Conservation (phyloP, 331 rosid genomes). For the Rosa hybrid region DNA sequence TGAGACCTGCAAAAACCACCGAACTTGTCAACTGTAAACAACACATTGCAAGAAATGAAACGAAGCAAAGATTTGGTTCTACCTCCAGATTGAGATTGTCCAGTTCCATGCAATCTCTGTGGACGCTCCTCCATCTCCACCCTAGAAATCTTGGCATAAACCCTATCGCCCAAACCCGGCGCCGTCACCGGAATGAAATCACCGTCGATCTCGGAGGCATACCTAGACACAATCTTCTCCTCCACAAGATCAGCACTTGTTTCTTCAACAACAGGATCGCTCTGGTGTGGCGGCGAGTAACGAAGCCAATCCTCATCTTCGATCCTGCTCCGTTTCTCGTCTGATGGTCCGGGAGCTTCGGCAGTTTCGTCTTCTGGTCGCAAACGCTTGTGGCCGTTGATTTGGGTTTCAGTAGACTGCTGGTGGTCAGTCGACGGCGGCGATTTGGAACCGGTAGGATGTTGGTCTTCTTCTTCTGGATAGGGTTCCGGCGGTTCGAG, state of each 20-base stretch:
- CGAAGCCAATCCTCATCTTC: conserved; percentile 65
- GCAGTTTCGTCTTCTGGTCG: conserved; percentile 28
- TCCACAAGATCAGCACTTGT: conserved; percentile 19
- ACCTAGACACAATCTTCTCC: conserved; percentile 70
- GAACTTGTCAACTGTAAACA: neutral
- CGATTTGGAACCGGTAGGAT: conserved; percentile 22
- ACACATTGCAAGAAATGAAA: neutral
- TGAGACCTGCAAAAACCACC: conserved; percentile 54
- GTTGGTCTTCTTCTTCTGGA: conserved; percentile 26
- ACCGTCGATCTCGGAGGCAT: conserved; percentile 78
- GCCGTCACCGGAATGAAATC: conserved; percentile 87
- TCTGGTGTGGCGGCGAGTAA: conserved; percentile 55
- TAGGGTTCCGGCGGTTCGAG: conserved; percentile 43
- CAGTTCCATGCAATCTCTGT: conserved; percentile 38
- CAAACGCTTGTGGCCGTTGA: conserved; percentile 54
- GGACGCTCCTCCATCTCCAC: conserved; percentile 42
- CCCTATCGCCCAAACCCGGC: conserved; percentile 71
- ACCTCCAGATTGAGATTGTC: conserved; percentile 55
- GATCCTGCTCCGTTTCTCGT: conserved; percentile 60
- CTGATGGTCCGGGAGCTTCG: conserved; percentile 29
- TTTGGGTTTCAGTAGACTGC: conserved; percentile 18
- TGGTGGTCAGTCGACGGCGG: conserved; percentile 30
- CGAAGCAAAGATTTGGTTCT: neutral
- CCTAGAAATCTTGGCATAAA: conserved; percentile 63
- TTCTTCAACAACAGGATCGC: conserved; percentile 27